phyloP scores from a whole-genome alignment of 2,329 filamentous ascomycete species.

The Curvularia lunata region DNA sequence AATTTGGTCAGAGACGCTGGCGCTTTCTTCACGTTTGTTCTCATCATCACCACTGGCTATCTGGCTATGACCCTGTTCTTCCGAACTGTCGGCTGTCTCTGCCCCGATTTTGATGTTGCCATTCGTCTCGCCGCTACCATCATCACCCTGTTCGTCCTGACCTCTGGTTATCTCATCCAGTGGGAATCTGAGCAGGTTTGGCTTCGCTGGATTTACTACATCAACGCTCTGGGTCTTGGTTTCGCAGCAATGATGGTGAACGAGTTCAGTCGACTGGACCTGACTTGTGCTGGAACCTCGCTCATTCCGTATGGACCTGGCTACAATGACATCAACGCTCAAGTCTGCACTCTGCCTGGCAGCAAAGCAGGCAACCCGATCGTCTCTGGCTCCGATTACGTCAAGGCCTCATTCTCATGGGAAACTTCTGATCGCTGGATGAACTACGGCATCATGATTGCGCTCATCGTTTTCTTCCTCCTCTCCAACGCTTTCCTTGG shows the following conservation, averaged over 20 bases:
- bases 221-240: conserved; percentile 77
- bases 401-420: conserved; percentile 73
- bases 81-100: conserved; percentile 65
- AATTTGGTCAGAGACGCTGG: conserved; percentile 54
- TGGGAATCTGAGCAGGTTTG: conserved; percentile 77
- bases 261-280: conserved; percentile 73
- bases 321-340: conserved; percentile 74
- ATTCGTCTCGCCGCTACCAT: conserved; percentile 79
- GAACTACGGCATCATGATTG: conserved; percentile 68
- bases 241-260: conserved; percentile 86
- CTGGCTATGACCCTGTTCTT: conserved; percentile 56
- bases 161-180: conserved; percentile 83
- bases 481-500: conserved; percentile 74
- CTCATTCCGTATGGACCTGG: conserved; percentile 73
- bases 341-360: conserved; percentile 81
- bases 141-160: conserved; percentile 82
- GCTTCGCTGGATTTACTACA: conserved; percentile 83
- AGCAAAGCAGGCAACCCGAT: conserved; percentile 67
- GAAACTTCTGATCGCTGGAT: conserved; percentile 73
- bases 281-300: conserved; percentile 71
- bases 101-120: conserved; percentile 83
- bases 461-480: conserved; percentile 77
- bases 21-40: conserved; percentile 56
- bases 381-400: conserved; percentile 72
- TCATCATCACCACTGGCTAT: conserved; percentile 53